Percentiles rank a stretch among this genome's conserved stretches.
These are phyloP conservation scores for Pythium vanterpoolii DNA, from an alignment of 352 stramenopile species.

Conservation along the genomic window DNA sequence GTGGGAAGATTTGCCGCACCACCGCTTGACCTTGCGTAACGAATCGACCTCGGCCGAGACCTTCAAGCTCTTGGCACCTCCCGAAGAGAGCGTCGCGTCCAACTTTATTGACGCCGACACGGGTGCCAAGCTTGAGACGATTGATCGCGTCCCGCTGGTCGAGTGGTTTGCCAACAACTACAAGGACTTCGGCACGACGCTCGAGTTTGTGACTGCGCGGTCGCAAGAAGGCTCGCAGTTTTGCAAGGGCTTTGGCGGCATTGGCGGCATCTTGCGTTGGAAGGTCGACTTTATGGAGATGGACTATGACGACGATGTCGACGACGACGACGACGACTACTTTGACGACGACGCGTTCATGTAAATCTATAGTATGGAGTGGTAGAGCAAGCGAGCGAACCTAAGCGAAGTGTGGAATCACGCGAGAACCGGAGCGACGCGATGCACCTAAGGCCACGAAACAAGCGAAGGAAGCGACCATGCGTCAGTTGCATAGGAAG, in stretches of 20 bases:
- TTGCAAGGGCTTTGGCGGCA: conserved; percentile 99
- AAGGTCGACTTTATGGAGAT: conserved; percentile 99
- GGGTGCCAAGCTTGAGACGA: conserved; percentile 95
- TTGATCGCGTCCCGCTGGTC: conserved; percentile 96
- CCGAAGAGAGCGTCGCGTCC: conserved; percentile 91
- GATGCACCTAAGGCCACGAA: too few species aligned
- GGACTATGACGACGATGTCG: conserved; percentile 88
- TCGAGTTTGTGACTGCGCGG: conserved; percentile 99
- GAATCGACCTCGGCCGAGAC: conserved; percentile 87
- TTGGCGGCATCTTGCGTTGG: conserved; percentile 98
- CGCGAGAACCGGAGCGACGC: too few species aligned
- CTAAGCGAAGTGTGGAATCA: too few species aligned
- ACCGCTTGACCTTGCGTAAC: conserved; percentile 94
- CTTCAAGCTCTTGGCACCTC: conserved; percentile 72
- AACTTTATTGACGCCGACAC: conserved; percentile 96
- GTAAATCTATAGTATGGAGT: conserved; percentile 62
- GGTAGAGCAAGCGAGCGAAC: conserved; percentile 16
- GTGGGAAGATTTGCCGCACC: conserved; percentile 98
- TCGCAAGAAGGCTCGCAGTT: conserved; percentile 99
- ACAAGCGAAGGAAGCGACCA: too few species aligned
- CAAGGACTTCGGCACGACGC: conserved; percentile 97
- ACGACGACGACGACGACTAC: conserved; percentile 87
- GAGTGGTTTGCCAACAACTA: conserved; percentile 99
- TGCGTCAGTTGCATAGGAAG: too few species aligned
- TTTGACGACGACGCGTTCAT: conserved; percentile 87